Percentiles rank a stretch among this genome's conserved stretches.
phyloP scores from a whole-genome alignment of 306 rosid species.

The Rubus parviflorus region DNA sequence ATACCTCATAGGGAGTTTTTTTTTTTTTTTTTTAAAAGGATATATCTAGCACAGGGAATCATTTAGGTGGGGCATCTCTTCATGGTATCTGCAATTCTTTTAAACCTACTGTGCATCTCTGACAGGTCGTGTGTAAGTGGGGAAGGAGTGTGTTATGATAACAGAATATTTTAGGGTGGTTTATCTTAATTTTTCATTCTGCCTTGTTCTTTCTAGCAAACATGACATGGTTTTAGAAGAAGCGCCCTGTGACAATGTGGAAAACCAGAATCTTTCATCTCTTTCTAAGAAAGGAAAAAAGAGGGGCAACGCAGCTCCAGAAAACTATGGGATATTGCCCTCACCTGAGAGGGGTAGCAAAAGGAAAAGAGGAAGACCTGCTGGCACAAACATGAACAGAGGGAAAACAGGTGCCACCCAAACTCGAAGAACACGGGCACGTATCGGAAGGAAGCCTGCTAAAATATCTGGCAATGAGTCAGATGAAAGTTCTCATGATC shows the following conservation, averaged over 20 bases:
- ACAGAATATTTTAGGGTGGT: not conserved
- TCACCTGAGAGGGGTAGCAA: slow-evolving; percentile 40
- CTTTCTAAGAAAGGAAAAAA: slow-evolving; percentile 28
- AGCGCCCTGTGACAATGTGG: slow-evolving; percentile 21
- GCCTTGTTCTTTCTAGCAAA: slow-evolving; percentile 37
- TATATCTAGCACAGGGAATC: not conserved
- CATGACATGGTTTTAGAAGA: slow-evolving; percentile 41
- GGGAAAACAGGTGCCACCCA: slow-evolving; percentile 41
- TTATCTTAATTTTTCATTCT: not conserved
- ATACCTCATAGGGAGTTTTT: not conserved
- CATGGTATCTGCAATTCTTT: not conserved
- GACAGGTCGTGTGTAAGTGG: not conserved
- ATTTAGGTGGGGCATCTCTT: not conserved
- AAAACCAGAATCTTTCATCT: slow-evolving; percentile 24
- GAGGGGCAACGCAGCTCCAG: slow-evolving; percentile 32
- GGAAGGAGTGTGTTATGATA: not conserved
- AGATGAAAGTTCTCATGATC: slow-evolving; percentile 52
- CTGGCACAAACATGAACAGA: slow-evolving; percentile 37
- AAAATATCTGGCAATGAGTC: slow-evolving; percentile 62
- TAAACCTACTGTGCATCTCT: not conserved
- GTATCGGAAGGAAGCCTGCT: slow-evolving; percentile 48
- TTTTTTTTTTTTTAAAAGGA: not conserved
- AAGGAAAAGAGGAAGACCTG: slow-evolving; percentile 79
- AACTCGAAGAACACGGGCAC: slow-evolving; percentile 47
- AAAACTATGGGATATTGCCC: slow-evolving; percentile 23